A percentile compares a stretch with the other conserved stretches of the same genome.
phyloP scores from a whole-genome alignment of 306 rosid species.

The Medicago arabica region DNA sequence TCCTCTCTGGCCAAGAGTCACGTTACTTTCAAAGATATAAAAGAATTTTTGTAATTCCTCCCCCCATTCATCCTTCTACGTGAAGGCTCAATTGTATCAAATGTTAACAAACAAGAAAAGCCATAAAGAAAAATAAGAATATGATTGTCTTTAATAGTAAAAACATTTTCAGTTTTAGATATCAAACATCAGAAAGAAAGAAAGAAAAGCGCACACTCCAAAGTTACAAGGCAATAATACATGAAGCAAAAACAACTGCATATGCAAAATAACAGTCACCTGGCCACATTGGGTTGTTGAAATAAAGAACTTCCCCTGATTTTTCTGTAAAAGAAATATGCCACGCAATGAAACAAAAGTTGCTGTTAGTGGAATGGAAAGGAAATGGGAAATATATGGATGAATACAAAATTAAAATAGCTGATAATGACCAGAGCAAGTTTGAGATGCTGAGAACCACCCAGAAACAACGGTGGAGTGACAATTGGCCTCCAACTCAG shows the following conservation, averaged over 20 bases:
- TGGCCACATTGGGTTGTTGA: conserved; percentile 99
- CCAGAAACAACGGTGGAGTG: conserved; percentile 99
- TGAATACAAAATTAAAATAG: conserved; percentile 25
- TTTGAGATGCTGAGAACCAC: conserved; percentile 90
- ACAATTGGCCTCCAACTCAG: conserved; percentile 78
- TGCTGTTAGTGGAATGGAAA: background rate
- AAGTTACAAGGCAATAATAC: conserved; percentile 17
- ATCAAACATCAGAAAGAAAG: conserved; percentile 30
- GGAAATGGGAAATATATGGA: background rate
- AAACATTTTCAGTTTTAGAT: background rate
- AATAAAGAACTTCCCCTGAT: conserved; percentile 56
- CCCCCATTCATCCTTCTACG: conserved; percentile 17
- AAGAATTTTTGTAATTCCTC: background rate
- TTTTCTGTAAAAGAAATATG: conserved; percentile 55
- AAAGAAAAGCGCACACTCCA: conserved; percentile 8
- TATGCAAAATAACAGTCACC: conserved; percentile 54
- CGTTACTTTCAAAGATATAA: conserved; percentile 5
- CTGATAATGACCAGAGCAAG: conserved; percentile 77
- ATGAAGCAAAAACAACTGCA: conserved; percentile 10
- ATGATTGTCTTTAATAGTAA: background rate
- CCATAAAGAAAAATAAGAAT: conserved; percentile 11
- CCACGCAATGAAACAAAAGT: background rate
- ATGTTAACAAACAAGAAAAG: background rate
- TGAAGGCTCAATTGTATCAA: too few relatives aligned
- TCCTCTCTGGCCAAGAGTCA: background rate